Evolutionary conservation across 129 eudicot genomes (phyloP).

Genomic region (Mikania micrantha): DNA sequence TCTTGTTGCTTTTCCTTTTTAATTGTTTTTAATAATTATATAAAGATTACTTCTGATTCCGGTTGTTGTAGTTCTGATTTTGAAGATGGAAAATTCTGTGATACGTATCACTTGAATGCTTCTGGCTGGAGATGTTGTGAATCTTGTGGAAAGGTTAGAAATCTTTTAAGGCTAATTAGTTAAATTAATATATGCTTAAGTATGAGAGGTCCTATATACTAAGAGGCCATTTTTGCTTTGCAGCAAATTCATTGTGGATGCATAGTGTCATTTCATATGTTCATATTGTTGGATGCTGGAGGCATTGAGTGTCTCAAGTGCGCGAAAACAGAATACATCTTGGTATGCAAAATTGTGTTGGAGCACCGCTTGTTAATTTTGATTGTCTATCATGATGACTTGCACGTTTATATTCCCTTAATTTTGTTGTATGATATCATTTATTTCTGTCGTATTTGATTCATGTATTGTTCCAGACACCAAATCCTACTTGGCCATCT

Average conservation of each 20-base stretch:
- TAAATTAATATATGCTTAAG: background rate
- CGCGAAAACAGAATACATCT: conserved; percentile 56
- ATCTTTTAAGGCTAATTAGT: background rate
- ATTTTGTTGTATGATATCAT: background rate
- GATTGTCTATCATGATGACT: background rate
- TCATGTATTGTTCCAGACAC: conserved; percentile 50
- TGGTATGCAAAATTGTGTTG: conserved; percentile 41
- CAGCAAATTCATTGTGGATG: conserved; percentile 94
- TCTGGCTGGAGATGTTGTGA: conserved; percentile 88
- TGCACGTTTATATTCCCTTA: background rate
- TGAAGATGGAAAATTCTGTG: conserved; percentile 79
- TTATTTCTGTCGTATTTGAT: background rate
- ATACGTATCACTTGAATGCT: conserved; percentile 62
- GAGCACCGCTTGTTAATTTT: conserved; percentile 5
- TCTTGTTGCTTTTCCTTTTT: background rate
- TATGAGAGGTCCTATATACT: background rate
- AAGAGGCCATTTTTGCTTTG: conserved; percentile 7
- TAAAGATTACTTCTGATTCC: background rate
- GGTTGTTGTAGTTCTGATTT: conserved; percentile 44
- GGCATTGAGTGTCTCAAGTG: conserved; percentile 70
- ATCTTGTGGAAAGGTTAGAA: conserved; percentile 74
- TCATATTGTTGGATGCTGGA: conserved; percentile 81
- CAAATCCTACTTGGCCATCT: conserved; percentile 88
- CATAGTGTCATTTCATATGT: conserved; percentile 75
- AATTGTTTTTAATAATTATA: background rate